Evolutionary conservation across 139 green algal species (phyloP).

Genomic region (Chlamydomonas eustigma): DNA sequence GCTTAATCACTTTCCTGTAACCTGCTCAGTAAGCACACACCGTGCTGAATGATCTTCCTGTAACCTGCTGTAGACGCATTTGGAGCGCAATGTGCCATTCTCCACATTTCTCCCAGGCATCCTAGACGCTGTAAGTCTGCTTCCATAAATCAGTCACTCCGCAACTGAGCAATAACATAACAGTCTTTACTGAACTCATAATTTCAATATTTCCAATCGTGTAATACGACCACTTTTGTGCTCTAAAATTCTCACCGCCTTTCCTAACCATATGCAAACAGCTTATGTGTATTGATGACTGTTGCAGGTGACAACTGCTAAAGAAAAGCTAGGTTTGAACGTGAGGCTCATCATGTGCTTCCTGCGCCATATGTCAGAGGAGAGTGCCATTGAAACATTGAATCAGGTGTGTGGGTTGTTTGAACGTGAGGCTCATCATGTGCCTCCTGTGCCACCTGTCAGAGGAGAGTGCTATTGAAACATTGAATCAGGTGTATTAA

Average conservation of each 20-base stretch:
- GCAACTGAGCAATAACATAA: too few relatives aligned
- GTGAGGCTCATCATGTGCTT: slow-evolving; percentile 23
- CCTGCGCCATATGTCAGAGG: slow-evolving; percentile 18
- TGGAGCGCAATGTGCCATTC: slow-evolving; percentile 2
- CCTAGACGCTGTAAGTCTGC: slow-evolving; percentile 1
- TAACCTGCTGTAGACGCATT: slow-evolving; percentile 20
- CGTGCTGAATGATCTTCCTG: too few relatives aligned
- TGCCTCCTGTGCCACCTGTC: slow-evolving; percentile 25
- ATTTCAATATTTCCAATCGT: too few relatives aligned
- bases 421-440: slow-evolving; percentile 15
- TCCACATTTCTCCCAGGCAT: slow-evolving; percentile 8
- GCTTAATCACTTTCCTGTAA: too few relatives aligned
- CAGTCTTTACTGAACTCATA: too few relatives aligned
- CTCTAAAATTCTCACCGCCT: too few relatives aligned
- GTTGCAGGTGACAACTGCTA: not conserved
- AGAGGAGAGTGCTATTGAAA: not conserved
- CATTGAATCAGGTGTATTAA: not conserved
- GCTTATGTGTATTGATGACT: not conserved
- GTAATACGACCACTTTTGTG: too few relatives aligned
- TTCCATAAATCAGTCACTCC: too few relatives aligned
- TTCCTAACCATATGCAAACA: too few relatives aligned
- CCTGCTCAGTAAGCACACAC: too few relatives aligned
- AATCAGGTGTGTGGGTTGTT: not conserved
- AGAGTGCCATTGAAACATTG: not conserved
- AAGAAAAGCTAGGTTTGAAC: slow-evolving; percentile 8